phyloP scores from a whole-genome alignment of 352 stramenopile genomes.

The Pythium utonaiense region DNA sequence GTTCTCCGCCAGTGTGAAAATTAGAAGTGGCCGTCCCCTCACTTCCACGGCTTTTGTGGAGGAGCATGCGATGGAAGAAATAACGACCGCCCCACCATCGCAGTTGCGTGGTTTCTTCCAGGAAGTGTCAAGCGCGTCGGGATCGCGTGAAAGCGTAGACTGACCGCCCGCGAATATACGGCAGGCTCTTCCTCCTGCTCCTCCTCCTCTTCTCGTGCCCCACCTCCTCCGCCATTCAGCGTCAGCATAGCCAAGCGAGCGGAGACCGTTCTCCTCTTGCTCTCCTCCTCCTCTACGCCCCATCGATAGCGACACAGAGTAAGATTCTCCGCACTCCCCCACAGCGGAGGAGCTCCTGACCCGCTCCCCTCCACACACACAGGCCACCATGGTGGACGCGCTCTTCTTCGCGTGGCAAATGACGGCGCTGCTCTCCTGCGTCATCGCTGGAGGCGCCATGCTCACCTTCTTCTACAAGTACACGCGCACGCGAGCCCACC shows the following conservation, averaged over 20 bases:
- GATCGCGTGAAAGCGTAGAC: slow-evolving; percentile 6
- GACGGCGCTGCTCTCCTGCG: slow-evolving; percentile 49
- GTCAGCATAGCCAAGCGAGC: too few relatives aligned
- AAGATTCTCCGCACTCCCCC: background rate
- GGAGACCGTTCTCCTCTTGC: background rate
- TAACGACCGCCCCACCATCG: background rate
- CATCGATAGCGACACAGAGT: slow-evolving; percentile 2
- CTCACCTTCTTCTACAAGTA: slow-evolving; percentile 73
- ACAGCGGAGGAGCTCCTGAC: background rate
- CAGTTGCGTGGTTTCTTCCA: slow-evolving; percentile 3
- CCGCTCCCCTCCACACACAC: background rate
- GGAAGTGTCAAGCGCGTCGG: background rate
- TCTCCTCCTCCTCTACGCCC: background rate
- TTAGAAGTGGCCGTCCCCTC: background rate
- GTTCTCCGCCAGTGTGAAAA: background rate
- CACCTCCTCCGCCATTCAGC: background rate
- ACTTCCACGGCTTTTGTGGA: background rate
- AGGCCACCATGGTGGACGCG: slow-evolving; percentile 35
- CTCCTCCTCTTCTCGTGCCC: background rate
- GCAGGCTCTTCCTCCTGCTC: background rate
- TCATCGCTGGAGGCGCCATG: slow-evolving; percentile 53
- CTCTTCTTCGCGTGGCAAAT: slow-evolving; percentile 78
- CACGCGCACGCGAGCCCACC: slow-evolving; percentile 53
- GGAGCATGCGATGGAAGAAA: background rate
- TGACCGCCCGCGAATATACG: background rate